Evolutionary conservation across 768 basidiomycete species (phyloP).

Genomic region (Lentinus brumalis): DNA sequence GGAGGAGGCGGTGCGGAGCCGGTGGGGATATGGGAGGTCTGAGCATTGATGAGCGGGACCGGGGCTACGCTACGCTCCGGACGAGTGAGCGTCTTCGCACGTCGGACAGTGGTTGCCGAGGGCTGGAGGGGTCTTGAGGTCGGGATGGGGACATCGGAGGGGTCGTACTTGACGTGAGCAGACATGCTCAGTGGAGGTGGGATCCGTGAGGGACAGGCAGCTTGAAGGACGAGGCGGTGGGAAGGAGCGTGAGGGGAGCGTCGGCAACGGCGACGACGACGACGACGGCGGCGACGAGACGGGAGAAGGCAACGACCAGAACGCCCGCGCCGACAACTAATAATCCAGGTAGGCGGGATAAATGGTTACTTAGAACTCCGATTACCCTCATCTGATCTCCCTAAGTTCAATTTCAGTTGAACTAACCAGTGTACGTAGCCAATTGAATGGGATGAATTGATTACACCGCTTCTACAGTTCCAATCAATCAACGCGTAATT

Average conservation of each 20-base stretch:
- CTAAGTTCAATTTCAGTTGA: too few species aligned
- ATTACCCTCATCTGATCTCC: neutral
- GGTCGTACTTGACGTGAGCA: slow-evolving; percentile 26
- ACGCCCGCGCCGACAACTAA: slow-evolving; percentile 6
- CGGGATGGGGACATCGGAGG: slow-evolving; percentile 67
- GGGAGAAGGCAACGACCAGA: slow-evolving; percentile 17
- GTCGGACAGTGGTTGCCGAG: slow-evolving; percentile 63
- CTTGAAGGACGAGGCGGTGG: slow-evolving; percentile 3
- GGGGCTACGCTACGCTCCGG: slow-evolving; percentile 95
- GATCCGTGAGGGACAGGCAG: slow-evolving; percentile 24
- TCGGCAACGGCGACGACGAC: slow-evolving; percentile 16
- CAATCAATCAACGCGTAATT: slow-evolving; percentile 14
- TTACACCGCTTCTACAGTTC: slow-evolving; percentile 1
- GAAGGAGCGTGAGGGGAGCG: slow-evolving; percentile 24
- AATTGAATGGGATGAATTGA: too few species aligned
- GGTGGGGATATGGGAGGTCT: slow-evolving; percentile 46
- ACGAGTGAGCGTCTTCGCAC: slow-evolving; percentile 94
- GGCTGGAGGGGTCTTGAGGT: slow-evolving; percentile 38
- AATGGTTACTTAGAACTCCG: slow-evolving; percentile 12
- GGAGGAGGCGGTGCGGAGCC: slow-evolving; percentile 27
- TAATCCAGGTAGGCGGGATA: neutral
- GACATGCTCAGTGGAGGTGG: slow-evolving; percentile 24
- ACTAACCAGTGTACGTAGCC: too few species aligned
- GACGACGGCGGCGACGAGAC: slow-evolving; percentile 24
- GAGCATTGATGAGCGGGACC: slow-evolving; percentile 90